A percentile compares a stretch with the other conserved stretches of the same genome.
These are phyloP conservation scores for Articulospora tetracladia DNA, from an alignment of 495 filamentous ascomycete genomes.

Conservation along the genomic window DNA sequence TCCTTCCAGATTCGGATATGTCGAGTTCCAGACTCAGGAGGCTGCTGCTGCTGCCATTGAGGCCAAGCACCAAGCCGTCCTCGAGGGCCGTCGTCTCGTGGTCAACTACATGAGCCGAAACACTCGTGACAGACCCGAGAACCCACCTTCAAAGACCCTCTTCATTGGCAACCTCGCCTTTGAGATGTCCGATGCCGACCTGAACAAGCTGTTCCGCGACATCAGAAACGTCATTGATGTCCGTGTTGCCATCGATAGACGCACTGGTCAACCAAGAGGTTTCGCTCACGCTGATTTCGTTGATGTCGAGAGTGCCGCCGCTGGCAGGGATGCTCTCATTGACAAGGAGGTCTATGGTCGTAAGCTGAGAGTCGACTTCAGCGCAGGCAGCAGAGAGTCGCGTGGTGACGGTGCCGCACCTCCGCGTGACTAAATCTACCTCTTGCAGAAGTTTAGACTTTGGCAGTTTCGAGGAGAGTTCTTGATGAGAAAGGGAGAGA, in stretches of 20 bases:
- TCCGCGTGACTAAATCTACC: not conserved
- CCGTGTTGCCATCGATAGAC: constrained; percentile 83
- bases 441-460: not conserved
- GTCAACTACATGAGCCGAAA: constrained; percentile 45
- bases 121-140: constrained; percentile 10
- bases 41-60: constrained; percentile 57
- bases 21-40: constrained; percentile 55
- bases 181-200: constrained; percentile 82
- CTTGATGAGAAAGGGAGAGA: not conserved
- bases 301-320: constrained; percentile 55
- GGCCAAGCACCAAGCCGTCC: constrained; percentile 62
- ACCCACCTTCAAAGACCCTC: constrained; percentile 58
- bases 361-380: constrained; percentile 62
- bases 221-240: constrained; percentile 74
- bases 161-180: constrained; percentile 90
- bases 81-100: constrained; percentile 72
- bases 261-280: constrained; percentile 81
- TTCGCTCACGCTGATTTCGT: constrained; percentile 89
- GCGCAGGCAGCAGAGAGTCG: constrained; percentile 19
- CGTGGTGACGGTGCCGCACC: not conserved
- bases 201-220: constrained; percentile 75
- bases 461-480: not conserved
- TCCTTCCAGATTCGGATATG: constrained; percentile 54
- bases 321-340: constrained; percentile 53
- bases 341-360: constrained; percentile 61